Conservation (phyloP, 2,329 filamentous ascomycete genomes). For the Diaporthe citriasiana region DNA sequence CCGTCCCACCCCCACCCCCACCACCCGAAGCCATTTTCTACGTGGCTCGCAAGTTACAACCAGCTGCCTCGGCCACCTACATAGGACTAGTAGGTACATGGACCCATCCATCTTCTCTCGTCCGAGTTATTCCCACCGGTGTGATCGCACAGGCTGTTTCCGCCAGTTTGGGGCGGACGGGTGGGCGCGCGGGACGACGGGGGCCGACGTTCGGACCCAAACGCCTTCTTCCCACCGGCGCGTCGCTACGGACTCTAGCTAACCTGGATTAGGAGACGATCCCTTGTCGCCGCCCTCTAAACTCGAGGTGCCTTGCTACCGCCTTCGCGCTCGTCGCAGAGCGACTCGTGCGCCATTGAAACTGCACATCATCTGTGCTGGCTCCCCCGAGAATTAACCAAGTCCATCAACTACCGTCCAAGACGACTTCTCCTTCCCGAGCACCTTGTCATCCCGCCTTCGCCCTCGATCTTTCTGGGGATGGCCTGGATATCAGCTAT, state of each 20-base stretch:
- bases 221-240: constrained; percentile 23
- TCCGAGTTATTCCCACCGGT: constrained; percentile 9
- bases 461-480: background rate
- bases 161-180: constrained; percentile 32
- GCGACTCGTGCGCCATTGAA: constrained; percentile 7
- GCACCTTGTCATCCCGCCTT: background rate
- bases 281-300: constrained; percentile 19
- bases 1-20: background rate
- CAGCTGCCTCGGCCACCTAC: background rate
- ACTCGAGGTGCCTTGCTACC: background rate
- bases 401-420: constrained; percentile 1
- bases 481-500: constrained; percentile 33
- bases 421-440: constrained; percentile 1
- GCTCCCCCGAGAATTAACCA: background rate
- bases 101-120: background rate
- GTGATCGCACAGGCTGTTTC: constrained; percentile 3
- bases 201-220: constrained; percentile 15
- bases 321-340: background rate
- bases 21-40: background rate
- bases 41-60: constrained; percentile 7
- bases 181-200: constrained; percentile 13
- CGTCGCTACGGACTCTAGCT: constrained; percentile 16
- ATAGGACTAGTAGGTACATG: constrained; percentile 1
- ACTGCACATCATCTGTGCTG: background rate
- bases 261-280: constrained; percentile 23